Base-by-base conservation (phyloP, 1,284 basidiomycete species). In the Puccinia novopanici region DNA sequence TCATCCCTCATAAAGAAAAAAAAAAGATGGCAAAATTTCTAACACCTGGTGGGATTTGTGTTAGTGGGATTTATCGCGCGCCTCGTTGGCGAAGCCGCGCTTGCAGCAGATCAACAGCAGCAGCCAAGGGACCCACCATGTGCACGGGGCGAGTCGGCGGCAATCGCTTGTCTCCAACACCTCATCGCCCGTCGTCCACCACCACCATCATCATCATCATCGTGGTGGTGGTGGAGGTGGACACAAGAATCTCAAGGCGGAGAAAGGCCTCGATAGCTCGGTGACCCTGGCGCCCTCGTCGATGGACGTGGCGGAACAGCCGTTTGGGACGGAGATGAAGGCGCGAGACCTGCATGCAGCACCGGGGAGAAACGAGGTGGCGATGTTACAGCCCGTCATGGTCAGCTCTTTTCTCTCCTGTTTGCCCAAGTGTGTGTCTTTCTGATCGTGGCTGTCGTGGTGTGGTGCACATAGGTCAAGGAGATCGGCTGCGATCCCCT, bases 41-140 rank as follows among this genome's bases (percentile, higher is more conserved):
- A n/a, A n/a, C n/a, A n/a, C n/a, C n/a, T 52, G 40, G 19, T 9
- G n/a, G 17, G 40, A 22, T 48, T 65, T 65, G 34, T 4, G 8
- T 19, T 67, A 93, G 91, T 96, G 94, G 94, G 94, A 97, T 85
- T 94, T 96, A 83, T 93, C 92, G 1, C 92, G 86, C 2, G 87
- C 87, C 0, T 84, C 86, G 8, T 83, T 87, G 19, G 86, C 86
- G 52, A 83, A 86, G 83, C 86, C 86, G 13, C 91, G 84, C 89
- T 92, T 79, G 89, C 90, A 17, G 85, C 93, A 73, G 90, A 93
- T 83, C 5, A 37, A 37, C 27, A 34, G 34, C 42, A 45, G 22
- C n/a, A 4, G 87, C 92, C 81, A 92, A 92, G 34, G 93, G 92
- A 6, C 50, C 12, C 50, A 37, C 27, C n/a, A 12, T n/a, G 37